Evolutionary conservation across 2,329 filamentous ascomycete genomes (phyloP).

Genomic region (Neoascochyta sp.): DNA sequence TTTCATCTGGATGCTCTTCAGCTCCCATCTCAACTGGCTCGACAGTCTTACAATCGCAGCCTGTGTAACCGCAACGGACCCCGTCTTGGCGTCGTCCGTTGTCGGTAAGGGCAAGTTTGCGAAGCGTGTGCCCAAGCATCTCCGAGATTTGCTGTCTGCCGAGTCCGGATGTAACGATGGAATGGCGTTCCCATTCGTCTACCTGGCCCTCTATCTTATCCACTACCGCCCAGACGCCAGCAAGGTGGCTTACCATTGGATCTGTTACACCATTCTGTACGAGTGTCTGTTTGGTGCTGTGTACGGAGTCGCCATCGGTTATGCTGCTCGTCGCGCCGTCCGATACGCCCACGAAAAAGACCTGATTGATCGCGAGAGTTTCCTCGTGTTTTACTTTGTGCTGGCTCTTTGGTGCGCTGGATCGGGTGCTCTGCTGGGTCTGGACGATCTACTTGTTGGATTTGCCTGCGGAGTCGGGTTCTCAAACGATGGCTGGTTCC

Average conservation of each 20-base stretch:
- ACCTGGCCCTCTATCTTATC: constrained; percentile 85
- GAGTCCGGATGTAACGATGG: constrained; percentile 99
- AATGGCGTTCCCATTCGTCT: constrained; percentile 98
- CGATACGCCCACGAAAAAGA: constrained; percentile 79
- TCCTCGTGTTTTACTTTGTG: constrained; percentile 97
- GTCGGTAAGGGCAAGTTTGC: constrained; percentile 99
- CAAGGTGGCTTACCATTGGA: constrained; percentile 77
- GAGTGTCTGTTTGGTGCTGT: constrained; percentile 92
- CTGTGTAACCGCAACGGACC: constrained; percentile 95
- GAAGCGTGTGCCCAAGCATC: constrained; percentile 93
- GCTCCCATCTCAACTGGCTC: constrained; percentile 75
- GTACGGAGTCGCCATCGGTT: constrained; percentile 83
- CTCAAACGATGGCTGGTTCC: constrained; percentile 98
- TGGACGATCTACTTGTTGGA: constrained; percentile 91
- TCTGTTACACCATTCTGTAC: constrained; percentile 86
- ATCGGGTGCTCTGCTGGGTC: constrained; percentile 81
- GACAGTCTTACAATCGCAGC: constrained; percentile 83
- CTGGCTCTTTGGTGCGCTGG: constrained; percentile 93
- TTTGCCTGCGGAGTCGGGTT: constrained; percentile 97
- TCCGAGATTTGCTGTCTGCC: constrained; percentile 89
- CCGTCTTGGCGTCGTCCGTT: constrained; percentile 92
- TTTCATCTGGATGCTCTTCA: constrained; percentile 86
- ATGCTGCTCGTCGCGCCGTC: constrained; percentile 85
- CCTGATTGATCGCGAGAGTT: constrained; percentile 92
- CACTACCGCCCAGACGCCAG: constrained; percentile 67